phyloP scores from a whole-genome alignment of 805 yeast species.

The Scheffersomyces lignosus region DNA sequence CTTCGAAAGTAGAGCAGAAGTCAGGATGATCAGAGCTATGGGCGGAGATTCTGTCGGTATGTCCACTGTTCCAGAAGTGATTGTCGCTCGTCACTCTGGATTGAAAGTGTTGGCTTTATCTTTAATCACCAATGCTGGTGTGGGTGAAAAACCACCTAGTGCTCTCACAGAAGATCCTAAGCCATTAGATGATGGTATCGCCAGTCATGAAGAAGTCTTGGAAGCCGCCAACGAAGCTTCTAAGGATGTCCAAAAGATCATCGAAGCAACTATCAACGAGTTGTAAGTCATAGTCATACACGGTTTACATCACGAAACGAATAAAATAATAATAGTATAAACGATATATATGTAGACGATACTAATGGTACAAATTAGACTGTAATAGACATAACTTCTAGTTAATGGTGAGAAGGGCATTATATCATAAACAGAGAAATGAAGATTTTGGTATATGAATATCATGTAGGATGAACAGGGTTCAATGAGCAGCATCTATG shows the following conservation, averaged over 20 bases:
- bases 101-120: constrained; percentile 81
- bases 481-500: too few species aligned
- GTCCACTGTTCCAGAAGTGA: constrained; percentile 97
- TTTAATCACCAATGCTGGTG: constrained; percentile 82
- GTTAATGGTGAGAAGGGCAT: too few species aligned
- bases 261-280: constrained; percentile 59
- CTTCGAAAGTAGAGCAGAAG: constrained; percentile 90
- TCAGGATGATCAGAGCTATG: constrained; percentile 61
- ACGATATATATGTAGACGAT: not conserved
- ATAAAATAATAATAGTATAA: not conserved
- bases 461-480: too few species aligned
- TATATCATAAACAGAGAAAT: too few species aligned
- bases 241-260: constrained; percentile 68
- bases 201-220: constrained; percentile 89
- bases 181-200: constrained; percentile 69
- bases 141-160: constrained; percentile 66
- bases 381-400: not conserved
- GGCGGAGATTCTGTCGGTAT: constrained; percentile 97
- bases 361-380: too few species aligned
- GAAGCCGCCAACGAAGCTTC: constrained; percentile 82
- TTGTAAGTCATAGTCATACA: too few species aligned
- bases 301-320: too few species aligned
- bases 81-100: constrained; percentile 87
- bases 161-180: constrained; percentile 56
- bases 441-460: too few species aligned